A percentile compares a stretch with the other conserved stretches of the same genome.
phyloP scores from a whole-genome alignment of 345 rosid genomes.

The Pistacia integerrima region DNA sequence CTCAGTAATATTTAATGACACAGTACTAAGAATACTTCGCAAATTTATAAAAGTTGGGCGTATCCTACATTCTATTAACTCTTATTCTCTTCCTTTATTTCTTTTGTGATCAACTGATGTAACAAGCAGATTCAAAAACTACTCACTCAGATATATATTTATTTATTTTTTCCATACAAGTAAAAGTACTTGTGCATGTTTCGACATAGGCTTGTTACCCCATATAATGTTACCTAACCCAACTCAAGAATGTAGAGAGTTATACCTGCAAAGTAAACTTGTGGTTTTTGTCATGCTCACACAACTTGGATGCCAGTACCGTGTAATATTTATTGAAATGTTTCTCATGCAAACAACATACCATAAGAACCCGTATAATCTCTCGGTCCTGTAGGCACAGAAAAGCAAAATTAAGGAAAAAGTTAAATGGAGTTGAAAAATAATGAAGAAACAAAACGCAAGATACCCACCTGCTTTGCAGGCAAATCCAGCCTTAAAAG shows the following conservation, averaged over 20 bases:
- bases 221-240: too few species aligned
- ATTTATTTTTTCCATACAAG: too few species aligned
- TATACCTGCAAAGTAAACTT: constrained; percentile 84
- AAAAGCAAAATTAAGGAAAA: background rate
- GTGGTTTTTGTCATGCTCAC: constrained; percentile 88
- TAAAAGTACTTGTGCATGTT: too few species aligned
- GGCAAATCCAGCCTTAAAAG: constrained; percentile 79
- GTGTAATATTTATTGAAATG: constrained; percentile 85
- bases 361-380: constrained; percentile 83
- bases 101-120: too few species aligned
- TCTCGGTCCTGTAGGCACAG: constrained; percentile 71
- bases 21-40: too few species aligned
- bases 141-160: too few species aligned
- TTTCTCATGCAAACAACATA: constrained; percentile 89
- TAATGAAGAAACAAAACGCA: constrained; percentile 1
- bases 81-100: too few species aligned
- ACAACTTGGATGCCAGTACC: constrained; percentile 72
- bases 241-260: background rate
- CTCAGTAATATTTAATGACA: too few species aligned
- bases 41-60: too few species aligned
- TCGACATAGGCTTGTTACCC: too few species aligned
- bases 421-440: background rate
- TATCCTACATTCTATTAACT: too few species aligned
- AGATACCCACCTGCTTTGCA: constrained; percentile 65
- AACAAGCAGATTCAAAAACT: too few species aligned